Evolutionary conservation across 2,329 filamentous ascomycete species (phyloP).

Genomic region (Aplosporella prunicola): DNA sequence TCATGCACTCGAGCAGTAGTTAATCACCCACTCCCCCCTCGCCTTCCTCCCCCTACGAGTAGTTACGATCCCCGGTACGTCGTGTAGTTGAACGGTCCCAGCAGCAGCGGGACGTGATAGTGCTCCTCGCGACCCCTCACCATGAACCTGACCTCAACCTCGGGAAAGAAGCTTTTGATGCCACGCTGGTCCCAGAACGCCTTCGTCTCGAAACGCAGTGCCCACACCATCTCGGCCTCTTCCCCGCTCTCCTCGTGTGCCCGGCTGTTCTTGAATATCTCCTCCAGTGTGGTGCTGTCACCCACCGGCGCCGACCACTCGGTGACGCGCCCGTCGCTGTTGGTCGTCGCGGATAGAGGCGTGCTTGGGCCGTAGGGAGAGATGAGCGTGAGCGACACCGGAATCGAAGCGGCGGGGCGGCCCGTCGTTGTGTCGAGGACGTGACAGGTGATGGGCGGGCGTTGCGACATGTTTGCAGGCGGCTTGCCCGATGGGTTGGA

Average conservation of each 20-base stretch:
- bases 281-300: conserved; percentile 8
- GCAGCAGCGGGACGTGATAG: conserved; percentile 69
- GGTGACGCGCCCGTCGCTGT: conserved; percentile 65
- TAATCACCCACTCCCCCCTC: background rate
- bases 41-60: background rate
- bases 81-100: conserved; percentile 72
- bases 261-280: conserved; percentile 10
- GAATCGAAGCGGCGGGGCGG: conserved; percentile 55
- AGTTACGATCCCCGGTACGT: conserved; percentile 59
- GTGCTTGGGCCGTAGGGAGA: conserved; percentile 24
- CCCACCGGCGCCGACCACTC: conserved; percentile 43
- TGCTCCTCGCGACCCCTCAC: conserved; percentile 47
- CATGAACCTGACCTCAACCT: conserved; percentile 47
- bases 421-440: conserved; percentile 74
- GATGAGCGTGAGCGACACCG: conserved; percentile 52
- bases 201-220: conserved; percentile 62
- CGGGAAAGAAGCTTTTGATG: conserved; percentile 46
- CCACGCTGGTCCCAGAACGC: conserved; percentile 56
- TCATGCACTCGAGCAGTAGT: background rate
- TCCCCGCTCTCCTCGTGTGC: conserved; percentile 14
- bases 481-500: no score
- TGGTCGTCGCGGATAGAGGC: conserved; percentile 43
- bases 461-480: no score
- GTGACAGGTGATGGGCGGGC: conserved; percentile 68
- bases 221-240: conserved; percentile 49